Base-by-base conservation (phyloP, 2,329 filamentous ascomycete species). In the Exophiala lecanii-corni region DNA sequence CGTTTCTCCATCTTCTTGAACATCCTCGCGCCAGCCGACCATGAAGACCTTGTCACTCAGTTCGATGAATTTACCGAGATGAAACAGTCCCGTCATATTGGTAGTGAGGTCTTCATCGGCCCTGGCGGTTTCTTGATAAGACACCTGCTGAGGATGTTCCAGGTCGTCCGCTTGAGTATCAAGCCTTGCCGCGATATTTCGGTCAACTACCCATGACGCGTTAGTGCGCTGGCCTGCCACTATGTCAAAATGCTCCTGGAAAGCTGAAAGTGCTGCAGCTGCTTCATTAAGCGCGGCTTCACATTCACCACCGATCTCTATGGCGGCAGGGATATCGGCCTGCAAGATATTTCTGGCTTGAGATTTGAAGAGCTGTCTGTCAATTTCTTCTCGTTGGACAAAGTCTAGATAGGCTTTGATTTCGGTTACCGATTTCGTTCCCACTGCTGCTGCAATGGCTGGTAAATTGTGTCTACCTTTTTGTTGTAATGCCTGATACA, bases 351-450 rank as follows among this genome's bases (percentile, higher is more conserved):
- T 53, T 58, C 67, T 60, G 4, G 63, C 57, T 31, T 61, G 56
- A 39, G 46, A 41, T 13, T 59, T 54, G 20, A 52, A 64, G 13
- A 56, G 47, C 51, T 67, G 67, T 28, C 71, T 66, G 16, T 64
- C 59, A 25, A 71, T 62, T 4, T 67, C 53, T 1, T 69, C 72
- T 15, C 72, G 66, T 7, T 79, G 69, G 4, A 96, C 71, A 1
- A 85, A 61, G 5, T 69, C 57, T 3, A 94, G 61, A 59, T 89
- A 89, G 38, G 84, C 77, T 19, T 74, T 74, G 23, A 92, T 79
- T 63, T 96, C 88, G 6, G 83, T 59, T 51, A 79, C 75, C 45
- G 79, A 82, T 64, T 97, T 97, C 23, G 79, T 82, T 1, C 71
- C 70, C 12, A 95, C 69, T 0, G 75, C 71, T 6, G 64, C 56